Evolutionary conservation across 768 basidiomycete genomes (phyloP).

Genomic region (Lactifluus pinguis): DNA sequence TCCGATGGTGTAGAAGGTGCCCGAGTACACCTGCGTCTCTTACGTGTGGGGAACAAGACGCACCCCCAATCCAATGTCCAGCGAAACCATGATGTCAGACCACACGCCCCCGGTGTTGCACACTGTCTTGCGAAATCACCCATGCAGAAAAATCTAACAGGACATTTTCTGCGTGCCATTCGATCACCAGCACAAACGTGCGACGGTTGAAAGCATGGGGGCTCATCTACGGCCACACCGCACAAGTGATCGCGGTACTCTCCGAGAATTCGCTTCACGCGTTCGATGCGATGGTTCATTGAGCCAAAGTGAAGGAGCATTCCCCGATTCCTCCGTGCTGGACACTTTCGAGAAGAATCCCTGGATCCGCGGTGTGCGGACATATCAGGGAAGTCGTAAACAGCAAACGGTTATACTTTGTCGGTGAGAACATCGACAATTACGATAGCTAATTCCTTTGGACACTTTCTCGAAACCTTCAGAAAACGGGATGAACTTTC

Average conservation of each 20-base stretch:
- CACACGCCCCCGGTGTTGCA: slow-evolving; percentile 15
- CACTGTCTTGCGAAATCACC: slow-evolving; percentile 9
- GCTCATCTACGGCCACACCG: slow-evolving; percentile 15
- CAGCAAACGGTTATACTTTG: slow-evolving; percentile 8
- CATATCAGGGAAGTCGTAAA: slow-evolving; percentile 21
- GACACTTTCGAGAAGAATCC: slow-evolving; percentile 18
- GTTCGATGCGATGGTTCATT: slow-evolving; percentile 11
- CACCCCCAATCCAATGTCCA: slow-evolving; percentile 11
- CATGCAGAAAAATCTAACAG: slow-evolving; percentile 11
- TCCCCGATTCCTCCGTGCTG: slow-evolving; percentile 1
- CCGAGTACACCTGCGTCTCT: slow-evolving; percentile 19
- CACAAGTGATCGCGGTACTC: slow-evolving; percentile 16
- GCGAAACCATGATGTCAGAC: slow-evolving; percentile 13
- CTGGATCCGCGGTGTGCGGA: slow-evolving; percentile 21
- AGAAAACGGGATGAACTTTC: neutral
- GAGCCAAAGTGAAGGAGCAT: neutral
- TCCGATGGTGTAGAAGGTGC: neutral
- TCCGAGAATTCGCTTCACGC: slow-evolving; percentile 12
- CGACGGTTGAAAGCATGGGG: slow-evolving; percentile 20
- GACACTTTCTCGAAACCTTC: slow-evolving; percentile 7
- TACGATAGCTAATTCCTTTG: slow-evolving; percentile 1
- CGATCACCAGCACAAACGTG: slow-evolving; percentile 13
- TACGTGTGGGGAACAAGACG: slow-evolving; percentile 20
- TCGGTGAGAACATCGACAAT: slow-evolving; percentile 1
- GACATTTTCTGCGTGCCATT: slow-evolving; percentile 18